A percentile compares a stretch with the other conserved stretches of the same genome.
Conservation (phyloP, 2,329 filamentous ascomycete species). For the Colletotrichum magnum region DNA sequence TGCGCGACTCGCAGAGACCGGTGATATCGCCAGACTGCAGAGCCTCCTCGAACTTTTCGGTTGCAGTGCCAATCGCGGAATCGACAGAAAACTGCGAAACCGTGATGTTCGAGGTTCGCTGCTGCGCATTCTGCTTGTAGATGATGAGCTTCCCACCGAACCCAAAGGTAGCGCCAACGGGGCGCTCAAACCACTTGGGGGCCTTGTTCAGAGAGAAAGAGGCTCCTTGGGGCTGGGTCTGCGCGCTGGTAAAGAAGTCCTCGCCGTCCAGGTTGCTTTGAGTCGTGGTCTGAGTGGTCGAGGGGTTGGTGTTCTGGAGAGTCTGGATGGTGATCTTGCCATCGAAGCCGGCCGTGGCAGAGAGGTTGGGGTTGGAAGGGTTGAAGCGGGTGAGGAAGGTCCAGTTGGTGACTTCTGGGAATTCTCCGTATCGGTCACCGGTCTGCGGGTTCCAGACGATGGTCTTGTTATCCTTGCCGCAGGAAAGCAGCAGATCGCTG, state of each 20-base stretch:
- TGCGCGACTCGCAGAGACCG: slow-evolving; percentile 84
- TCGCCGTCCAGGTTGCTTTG: slow-evolving; percentile 86
- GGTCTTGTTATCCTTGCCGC: slow-evolving; percentile 96
- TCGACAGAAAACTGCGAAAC: slow-evolving; percentile 94
- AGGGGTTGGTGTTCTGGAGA: slow-evolving; percentile 90
- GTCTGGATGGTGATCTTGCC: slow-evolving; percentile 96
- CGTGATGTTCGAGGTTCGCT: slow-evolving; percentile 80
- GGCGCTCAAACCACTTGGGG: slow-evolving; percentile 91
- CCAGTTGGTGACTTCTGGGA: slow-evolving; percentile 99
- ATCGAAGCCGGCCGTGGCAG: slow-evolving; percentile 96
- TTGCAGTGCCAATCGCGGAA: slow-evolving; percentile 84
- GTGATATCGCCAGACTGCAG: slow-evolving; percentile 83
- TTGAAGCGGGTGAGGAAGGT: slow-evolving; percentile 97
- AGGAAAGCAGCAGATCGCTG: slow-evolving; percentile 88
- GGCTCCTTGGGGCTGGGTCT: slow-evolving; percentile 89
- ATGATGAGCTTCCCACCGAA: slow-evolving; percentile 94
- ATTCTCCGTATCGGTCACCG: slow-evolving; percentile 88
- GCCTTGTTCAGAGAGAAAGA: slow-evolving; percentile 90
- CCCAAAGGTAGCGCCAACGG: slow-evolving; percentile 89
- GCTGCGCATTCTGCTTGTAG: slow-evolving; percentile 72
- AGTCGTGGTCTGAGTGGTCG: slow-evolving; percentile 75
- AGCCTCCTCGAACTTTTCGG: slow-evolving; percentile 88
- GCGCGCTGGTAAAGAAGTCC: slow-evolving; percentile 96
- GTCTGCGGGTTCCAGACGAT: slow-evolving; percentile 97
- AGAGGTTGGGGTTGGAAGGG: slow-evolving; percentile 90